Conservation (phyloP, 495 filamentous ascomycete genomes). For the Xylaria venustula region DNA sequence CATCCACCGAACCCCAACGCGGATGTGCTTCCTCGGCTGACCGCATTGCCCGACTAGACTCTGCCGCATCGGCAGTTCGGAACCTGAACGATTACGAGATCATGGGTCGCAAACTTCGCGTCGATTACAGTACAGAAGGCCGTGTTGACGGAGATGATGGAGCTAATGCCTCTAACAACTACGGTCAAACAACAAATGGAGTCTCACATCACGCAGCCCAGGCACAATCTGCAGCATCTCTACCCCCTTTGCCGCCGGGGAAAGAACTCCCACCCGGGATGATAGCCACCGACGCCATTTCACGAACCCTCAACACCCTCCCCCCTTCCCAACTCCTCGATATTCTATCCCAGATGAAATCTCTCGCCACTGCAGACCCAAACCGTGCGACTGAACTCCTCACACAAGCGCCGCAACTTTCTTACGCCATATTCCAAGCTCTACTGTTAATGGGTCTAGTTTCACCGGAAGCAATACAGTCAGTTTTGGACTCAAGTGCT, state of each 20-base stretch:
- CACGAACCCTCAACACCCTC: constrained; percentile 78
- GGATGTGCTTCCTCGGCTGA: constrained; percentile 6
- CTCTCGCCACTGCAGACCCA: constrained; percentile 75
- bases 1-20: neutral
- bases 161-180: constrained; percentile 48
- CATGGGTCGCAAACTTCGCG: constrained; percentile 89
- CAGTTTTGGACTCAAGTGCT: constrained; percentile 43
- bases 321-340: constrained; percentile 89
- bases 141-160: constrained; percentile 65
- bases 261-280: constrained; percentile 78
- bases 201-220: constrained; percentile 16
- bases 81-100: constrained; percentile 96
- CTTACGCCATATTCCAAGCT: constrained; percentile 94
- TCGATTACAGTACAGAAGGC: constrained; percentile 93
- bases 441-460: constrained; percentile 92
- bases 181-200: constrained; percentile 34
- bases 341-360: constrained; percentile 92
- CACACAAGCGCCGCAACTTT: constrained; percentile 84
- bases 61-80: constrained; percentile 88
- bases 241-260: constrained; percentile 82
- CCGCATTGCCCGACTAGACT: constrained; percentile 53
- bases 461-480: constrained; percentile 55
- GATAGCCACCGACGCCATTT: constrained; percentile 86
- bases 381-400: constrained; percentile 83
- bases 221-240: constrained; percentile 29